These are phyloP conservation scores for Exserohilum turcica DNA, from an alignment of 2,329 filamentous ascomycete species.

Conservation along the genomic window DNA sequence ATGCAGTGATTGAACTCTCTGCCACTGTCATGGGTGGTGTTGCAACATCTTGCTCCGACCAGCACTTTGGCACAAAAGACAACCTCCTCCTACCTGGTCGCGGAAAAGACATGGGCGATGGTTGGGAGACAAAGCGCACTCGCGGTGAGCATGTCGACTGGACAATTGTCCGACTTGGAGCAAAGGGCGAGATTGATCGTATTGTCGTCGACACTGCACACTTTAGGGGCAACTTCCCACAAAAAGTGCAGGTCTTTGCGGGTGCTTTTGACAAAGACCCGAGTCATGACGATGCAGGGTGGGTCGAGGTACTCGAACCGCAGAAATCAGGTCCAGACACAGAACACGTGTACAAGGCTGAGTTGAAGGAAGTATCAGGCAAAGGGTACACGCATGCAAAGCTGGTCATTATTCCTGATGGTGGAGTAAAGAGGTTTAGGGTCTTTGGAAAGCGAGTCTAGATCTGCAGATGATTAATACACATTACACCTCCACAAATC, in stretches of 20 bases:
- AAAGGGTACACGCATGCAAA: slow-evolving; percentile 79
- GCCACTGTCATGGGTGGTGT: slow-evolving; percentile 80
- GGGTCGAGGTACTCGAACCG: slow-evolving; percentile 69
- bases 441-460: slow-evolving; percentile 65
- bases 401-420: slow-evolving; percentile 90
- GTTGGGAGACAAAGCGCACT: slow-evolving; percentile 82
- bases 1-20: slow-evolving; percentile 74
- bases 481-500: background rate
- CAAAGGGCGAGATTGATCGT: slow-evolving; percentile 66
- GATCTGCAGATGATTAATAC: background rate
- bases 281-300: slow-evolving; percentile 61
- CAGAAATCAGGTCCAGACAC: slow-evolving; percentile 73
- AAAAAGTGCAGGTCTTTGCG: slow-evolving; percentile 69
- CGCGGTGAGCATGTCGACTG: slow-evolving; percentile 78
- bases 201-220: slow-evolving; percentile 80
- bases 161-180: slow-evolving; percentile 76
- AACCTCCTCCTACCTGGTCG: slow-evolving; percentile 79
- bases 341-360: slow-evolving; percentile 67
- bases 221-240: slow-evolving; percentile 83
- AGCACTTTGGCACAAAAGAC: slow-evolving; percentile 82
- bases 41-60: slow-evolving; percentile 76
- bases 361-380: slow-evolving; percentile 57
- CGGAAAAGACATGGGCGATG: slow-evolving; percentile 84
- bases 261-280: slow-evolving; percentile 66
- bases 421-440: slow-evolving; percentile 85